A percentile compares a stretch with the other conserved stretches of the same genome.
These are phyloP conservation scores for Penicillium salamii DNA, from an alignment of 495 filamentous ascomycete species.

Conservation along the genomic window DNA sequence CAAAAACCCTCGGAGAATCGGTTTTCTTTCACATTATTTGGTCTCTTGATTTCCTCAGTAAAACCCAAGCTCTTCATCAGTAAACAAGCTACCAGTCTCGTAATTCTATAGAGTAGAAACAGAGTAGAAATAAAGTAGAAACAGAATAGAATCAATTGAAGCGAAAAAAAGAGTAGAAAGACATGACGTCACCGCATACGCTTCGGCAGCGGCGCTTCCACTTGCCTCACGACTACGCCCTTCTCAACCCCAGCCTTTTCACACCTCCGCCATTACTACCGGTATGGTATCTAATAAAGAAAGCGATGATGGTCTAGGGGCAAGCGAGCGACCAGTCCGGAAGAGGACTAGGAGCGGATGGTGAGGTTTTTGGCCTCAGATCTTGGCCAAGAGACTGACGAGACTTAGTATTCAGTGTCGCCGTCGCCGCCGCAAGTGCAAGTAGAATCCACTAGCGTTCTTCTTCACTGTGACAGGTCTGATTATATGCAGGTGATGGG, in stretches of 20 bases:
- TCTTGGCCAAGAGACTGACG: not conserved
- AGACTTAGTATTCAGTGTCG: constrained; percentile 4
- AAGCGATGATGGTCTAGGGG: not conserved
- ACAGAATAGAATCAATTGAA: no score
- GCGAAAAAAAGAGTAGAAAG: no score
- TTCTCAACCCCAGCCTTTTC: not conserved
- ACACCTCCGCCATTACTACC: not conserved
- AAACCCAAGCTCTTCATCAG: no score
- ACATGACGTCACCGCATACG: no score
- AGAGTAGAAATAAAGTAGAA: no score
- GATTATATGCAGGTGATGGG: constrained; percentile 8
- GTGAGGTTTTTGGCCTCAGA: not conserved
- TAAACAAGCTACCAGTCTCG: no score
- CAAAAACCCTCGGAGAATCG: no score
- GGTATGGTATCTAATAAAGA: not conserved
- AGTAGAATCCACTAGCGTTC: not conserved
- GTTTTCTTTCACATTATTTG: no score
- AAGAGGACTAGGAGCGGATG: constrained; percentile 5
- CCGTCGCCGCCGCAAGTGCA: constrained; percentile 3
- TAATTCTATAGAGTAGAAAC: no score
- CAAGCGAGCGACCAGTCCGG: not conserved
- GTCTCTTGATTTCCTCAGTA: no score
- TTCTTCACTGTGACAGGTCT: not conserved
- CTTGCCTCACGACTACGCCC: not conserved
- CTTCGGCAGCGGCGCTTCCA: not conserved